phyloP scores from a whole-genome alignment of 2,329 filamentous ascomycete species.

The Escovopsis sp. region DNA sequence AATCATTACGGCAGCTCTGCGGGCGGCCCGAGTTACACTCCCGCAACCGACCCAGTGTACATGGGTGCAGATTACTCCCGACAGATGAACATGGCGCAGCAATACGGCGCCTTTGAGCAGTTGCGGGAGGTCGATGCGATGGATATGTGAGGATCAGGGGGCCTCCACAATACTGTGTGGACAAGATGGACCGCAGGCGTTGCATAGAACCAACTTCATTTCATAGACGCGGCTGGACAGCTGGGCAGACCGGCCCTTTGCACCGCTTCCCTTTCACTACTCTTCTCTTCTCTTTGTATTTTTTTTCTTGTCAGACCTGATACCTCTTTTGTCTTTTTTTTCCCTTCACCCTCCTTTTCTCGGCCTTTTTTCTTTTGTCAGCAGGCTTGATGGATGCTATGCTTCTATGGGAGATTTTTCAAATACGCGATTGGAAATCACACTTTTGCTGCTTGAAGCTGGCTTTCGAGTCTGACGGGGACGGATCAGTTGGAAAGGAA shows the following conservation, averaged over 20 bases:
- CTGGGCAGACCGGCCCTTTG: background rate
- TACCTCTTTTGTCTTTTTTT: slow-evolving; percentile 1
- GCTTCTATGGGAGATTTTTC: too few species aligned
- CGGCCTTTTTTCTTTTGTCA: too few species aligned
- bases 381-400: background rate
- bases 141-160: slow-evolving; percentile 24
- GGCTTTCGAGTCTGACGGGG: background rate
- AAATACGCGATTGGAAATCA: too few species aligned
- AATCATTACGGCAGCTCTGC: slow-evolving; percentile 28
- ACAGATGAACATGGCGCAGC: slow-evolving; percentile 40
- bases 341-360: background rate
- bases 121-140: slow-evolving; percentile 31
- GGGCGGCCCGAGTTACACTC: slow-evolving; percentile 30
- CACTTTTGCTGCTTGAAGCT: too few species aligned
- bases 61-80: slow-evolving; percentile 30
- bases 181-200: slow-evolving; percentile 1
- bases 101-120: slow-evolving; percentile 50
- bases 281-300: slow-evolving; percentile 1
- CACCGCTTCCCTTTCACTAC: background rate
- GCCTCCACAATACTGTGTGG: slow-evolving; percentile 7
- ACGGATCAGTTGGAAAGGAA: background rate
- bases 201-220: background rate
- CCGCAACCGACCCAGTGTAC: slow-evolving; percentile 58
- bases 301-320: background rate
- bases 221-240: slow-evolving; percentile 2